These are phyloP conservation scores for Thuidium tamariscinum DNA, from an alignment of 225 moss, liverwort and hornwort genomes.

Conservation along the genomic window DNA sequence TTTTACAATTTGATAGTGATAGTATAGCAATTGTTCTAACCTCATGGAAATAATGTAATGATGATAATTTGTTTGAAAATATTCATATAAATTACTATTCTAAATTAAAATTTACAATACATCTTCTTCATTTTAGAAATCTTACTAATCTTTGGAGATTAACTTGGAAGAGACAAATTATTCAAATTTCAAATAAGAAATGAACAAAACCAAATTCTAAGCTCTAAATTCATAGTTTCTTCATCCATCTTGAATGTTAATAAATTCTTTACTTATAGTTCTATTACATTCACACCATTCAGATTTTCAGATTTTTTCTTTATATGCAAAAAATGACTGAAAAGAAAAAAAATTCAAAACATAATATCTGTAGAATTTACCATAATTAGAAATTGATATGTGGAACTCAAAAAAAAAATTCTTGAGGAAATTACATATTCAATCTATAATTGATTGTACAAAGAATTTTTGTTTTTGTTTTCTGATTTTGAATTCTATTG, in stretches of 20 bases:
- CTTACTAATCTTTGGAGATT: accelerated
- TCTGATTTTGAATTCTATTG: not conserved
- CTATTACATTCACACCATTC: accelerated
- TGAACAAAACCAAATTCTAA: accelerated
- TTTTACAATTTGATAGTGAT: not conserved
- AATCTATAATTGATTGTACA: not conserved
- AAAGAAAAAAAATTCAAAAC: not conserved
- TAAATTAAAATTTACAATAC: not conserved
- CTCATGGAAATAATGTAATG: not conserved
- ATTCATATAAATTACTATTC: not conserved
- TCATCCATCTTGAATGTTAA: not conserved
- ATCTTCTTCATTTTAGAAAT: not conserved
- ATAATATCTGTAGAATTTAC: not conserved
- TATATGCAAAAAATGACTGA: too few species aligned
- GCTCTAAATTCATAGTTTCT: not conserved
- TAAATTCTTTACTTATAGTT: not conserved
- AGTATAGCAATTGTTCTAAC: not conserved
- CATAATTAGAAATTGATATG: not conserved
- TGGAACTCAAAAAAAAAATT: not conserved
- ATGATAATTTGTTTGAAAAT: not conserved
- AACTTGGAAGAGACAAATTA: accelerated
- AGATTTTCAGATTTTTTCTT: too few species aligned
- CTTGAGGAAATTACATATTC: not conserved
- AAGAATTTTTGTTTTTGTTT: not conserved
- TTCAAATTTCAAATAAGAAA: not conserved